These are phyloP conservation scores for Gypsophila paniculata DNA, from an alignment of 179 eudicot species.

Conservation along the genomic window DNA sequence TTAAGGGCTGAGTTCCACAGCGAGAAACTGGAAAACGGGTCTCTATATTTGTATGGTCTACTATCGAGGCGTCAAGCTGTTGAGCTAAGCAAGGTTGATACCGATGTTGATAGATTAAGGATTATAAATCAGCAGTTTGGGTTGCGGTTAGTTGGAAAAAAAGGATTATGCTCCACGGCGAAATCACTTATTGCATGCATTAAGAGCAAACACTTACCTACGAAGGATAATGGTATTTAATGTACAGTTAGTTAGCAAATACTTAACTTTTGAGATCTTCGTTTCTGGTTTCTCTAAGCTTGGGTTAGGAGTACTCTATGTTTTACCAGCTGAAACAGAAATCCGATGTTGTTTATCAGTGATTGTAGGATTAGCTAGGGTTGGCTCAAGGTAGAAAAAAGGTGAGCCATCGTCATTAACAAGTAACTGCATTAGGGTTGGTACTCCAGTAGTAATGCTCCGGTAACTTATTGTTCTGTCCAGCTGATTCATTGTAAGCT, in stretches of 20 bases:
- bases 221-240: slow-evolving; percentile 19
- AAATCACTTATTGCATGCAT: slow-evolving; percentile 46
- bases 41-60: slow-evolving; percentile 55
- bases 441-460: background rate
- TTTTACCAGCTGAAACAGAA: slow-evolving; percentile 10
- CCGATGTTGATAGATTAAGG: slow-evolving; percentile 47
- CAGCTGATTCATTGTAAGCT: slow-evolving; percentile 17
- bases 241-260: slow-evolving; percentile 15
- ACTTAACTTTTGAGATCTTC: background rate
- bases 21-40: slow-evolving; percentile 34
- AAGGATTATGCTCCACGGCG: slow-evolving; percentile 40
- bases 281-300: background rate
- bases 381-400: slow-evolving; percentile 9
- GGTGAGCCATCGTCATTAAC: slow-evolving; percentile 10
- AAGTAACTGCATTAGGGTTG: background rate
- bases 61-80: slow-evolving; percentile 38
- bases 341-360: slow-evolving; percentile 25
- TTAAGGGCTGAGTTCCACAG: slow-evolving; percentile 47
- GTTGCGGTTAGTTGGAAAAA: slow-evolving; percentile 52
- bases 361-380: slow-evolving; percentile 24
- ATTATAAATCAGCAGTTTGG: slow-evolving; percentile 39
- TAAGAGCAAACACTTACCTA: slow-evolving; percentile 28
- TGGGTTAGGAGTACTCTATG: slow-evolving; percentile 13
- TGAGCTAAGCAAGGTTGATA: slow-evolving; percentile 49
- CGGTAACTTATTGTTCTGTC: slow-evolving; percentile 6